phyloP scores from a whole-genome alignment of 139 green algal species.

The Raphidocelis subcapitata region DNA sequence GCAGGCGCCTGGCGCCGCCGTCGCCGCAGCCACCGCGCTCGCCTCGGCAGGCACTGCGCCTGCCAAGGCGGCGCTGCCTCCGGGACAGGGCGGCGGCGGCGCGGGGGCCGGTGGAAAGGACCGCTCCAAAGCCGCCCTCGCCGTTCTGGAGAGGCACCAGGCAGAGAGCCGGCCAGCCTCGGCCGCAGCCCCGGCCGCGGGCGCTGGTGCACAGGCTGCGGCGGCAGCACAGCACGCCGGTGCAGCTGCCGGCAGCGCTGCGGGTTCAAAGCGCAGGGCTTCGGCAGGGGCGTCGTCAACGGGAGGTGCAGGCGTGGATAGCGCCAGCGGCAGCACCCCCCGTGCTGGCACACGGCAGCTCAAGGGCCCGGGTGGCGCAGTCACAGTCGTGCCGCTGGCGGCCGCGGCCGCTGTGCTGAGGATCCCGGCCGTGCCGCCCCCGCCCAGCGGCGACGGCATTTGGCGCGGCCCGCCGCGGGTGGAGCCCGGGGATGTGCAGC shows the following conservation, averaged over 20 bases:
- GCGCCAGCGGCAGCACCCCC: too few relatives aligned
- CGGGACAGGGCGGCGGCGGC: slow-evolving; percentile 2
- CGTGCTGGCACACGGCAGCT: too few relatives aligned
- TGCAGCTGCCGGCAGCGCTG: not conserved
- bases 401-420: too few relatives aligned
- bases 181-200: not conserved
- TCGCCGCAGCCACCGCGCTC: not conserved
- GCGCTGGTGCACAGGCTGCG: not conserved
- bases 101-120: slow-evolving; percentile 1
- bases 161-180: not conserved
- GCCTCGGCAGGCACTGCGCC: not conserved
- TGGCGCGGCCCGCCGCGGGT: too few relatives aligned
- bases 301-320: too few relatives aligned
- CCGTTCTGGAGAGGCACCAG: slow-evolving; percentile 23
- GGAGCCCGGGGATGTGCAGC: too few relatives aligned
- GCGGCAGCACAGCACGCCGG: not conserved
- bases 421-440: too few relatives aligned
- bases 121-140: slow-evolving; percentile 7
- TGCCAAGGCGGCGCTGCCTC: not conserved
- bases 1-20: slow-evolving; percentile 17
- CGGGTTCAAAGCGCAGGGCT: too few relatives aligned
- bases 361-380: too few relatives aligned
- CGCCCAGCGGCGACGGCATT: too few relatives aligned
- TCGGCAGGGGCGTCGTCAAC: too few relatives aligned
- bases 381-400: too few relatives aligned